phyloP scores from a whole-genome alignment of 1,139 yeast species.

The Candida sojae region DNA sequence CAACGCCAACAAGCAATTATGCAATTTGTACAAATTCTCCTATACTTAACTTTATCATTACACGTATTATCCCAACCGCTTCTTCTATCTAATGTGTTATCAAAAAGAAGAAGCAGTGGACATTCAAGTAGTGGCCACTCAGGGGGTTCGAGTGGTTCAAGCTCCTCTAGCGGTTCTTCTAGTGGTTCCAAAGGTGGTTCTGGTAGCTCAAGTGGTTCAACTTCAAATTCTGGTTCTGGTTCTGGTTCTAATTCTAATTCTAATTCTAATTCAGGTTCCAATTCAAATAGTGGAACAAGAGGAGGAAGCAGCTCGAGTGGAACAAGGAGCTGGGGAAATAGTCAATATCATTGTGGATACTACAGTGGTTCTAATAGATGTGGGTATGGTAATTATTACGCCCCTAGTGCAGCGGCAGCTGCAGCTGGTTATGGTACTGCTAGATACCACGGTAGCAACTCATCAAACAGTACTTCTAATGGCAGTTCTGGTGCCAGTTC shows the following conservation, averaged over 20 bases:
- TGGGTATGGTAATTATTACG: slow-evolving; percentile 15
- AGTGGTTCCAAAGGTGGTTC: slow-evolving; percentile 12
- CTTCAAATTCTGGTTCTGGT: slow-evolving; percentile 15
- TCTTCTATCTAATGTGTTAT: not conserved
- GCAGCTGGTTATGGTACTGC: slow-evolving; percentile 15
- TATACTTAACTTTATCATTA: not conserved
- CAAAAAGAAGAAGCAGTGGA: not conserved
- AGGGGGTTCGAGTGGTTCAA: not conserved
- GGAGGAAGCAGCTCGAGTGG: not conserved
- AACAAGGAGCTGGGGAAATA: not conserved
- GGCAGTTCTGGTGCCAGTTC: not conserved
- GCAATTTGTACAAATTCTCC: not conserved
- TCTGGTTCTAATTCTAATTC: slow-evolving; percentile 3
- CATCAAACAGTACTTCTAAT: not conserved
- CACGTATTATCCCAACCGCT: not conserved
- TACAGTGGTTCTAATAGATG: slow-evolving; percentile 4
- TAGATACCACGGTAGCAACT: slow-evolving; percentile 8
- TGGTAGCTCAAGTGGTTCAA: slow-evolving; percentile 14
- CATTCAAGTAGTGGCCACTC: slow-evolving; percentile 2
- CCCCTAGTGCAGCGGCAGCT: slow-evolving; percentile 14
- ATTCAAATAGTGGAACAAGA: not conserved
- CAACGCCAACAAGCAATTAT: not conserved
- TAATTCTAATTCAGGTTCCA: slow-evolving; percentile 11
- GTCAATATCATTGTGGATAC: slow-evolving; percentile 6
- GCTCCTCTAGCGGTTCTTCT: slow-evolving; percentile 6